A percentile compares a stretch with the other conserved stretches of the same genome.
phyloP scores from a whole-genome alignment of 345 rosid genomes.

The Hypericum perforatum region DNA sequence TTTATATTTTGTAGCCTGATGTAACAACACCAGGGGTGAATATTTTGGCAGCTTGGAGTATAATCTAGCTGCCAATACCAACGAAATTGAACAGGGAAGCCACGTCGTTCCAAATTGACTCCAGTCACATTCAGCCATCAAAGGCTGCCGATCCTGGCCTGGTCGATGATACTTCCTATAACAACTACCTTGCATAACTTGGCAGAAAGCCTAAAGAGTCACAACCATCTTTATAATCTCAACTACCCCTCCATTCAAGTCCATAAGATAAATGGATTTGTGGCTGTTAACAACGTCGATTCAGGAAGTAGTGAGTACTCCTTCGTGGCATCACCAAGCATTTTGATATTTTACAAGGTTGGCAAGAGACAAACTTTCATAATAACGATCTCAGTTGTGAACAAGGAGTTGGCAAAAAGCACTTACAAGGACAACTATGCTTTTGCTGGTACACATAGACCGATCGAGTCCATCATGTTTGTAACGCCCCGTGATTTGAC shows the following conservation, averaged over 20 bases:
- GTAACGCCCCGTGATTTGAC: no score
- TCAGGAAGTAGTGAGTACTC: constrained; percentile 26
- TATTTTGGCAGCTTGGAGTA: constrained; percentile 83
- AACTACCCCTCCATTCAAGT: constrained; percentile 62
- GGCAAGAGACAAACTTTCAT: constrained; percentile 51
- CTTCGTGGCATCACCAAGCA: constrained; percentile 38
- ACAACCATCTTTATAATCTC: constrained; percentile 29
- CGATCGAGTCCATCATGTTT: no score
- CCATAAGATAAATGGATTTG: constrained; percentile 27
- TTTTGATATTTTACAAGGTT: constrained; percentile 30
- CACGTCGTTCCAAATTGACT: constrained; percentile 49
- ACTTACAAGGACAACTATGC: constrained; percentile 30
- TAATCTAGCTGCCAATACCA: constrained; percentile 45
- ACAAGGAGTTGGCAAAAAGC: background rate
- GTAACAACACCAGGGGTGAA: constrained; percentile 69
- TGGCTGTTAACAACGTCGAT: constrained; percentile 43
- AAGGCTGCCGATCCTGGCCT: constrained; percentile 77
- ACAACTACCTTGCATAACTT: constrained; percentile 44
- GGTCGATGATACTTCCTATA: constrained; percentile 51
- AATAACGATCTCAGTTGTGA: constrained; percentile 20
- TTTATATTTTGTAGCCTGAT: constrained; percentile 48
- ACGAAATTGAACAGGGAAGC: constrained; percentile 37
- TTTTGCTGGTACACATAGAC: no score
- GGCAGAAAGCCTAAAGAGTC: constrained; percentile 41
- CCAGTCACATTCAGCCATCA: constrained; percentile 56